These are phyloP conservation scores for Ophiocordyceps unilateralis DNA, from an alignment of 2,329 filamentous ascomycete species.

Conservation along the genomic window DNA sequence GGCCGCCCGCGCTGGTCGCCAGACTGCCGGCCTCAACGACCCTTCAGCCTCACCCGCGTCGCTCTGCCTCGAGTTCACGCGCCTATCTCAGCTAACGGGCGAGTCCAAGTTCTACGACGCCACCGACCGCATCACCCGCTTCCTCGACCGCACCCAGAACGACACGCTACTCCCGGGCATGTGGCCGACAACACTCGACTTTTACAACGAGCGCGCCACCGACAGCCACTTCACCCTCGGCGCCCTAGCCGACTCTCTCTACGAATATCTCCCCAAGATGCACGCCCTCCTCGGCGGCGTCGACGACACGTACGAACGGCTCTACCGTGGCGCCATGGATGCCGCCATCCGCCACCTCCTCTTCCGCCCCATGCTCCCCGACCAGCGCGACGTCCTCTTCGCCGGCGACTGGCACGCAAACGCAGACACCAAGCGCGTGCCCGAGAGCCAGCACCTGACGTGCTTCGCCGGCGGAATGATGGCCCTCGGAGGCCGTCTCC, in stretches of 20 bases:
- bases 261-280: conserved; percentile 46
- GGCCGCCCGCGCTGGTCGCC: conserved; percentile 22
- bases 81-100: conserved; percentile 55
- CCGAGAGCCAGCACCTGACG: conserved; percentile 18
- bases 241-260: conserved; percentile 37
- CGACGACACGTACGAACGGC: conserved; percentile 39
- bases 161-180: conserved; percentile 56
- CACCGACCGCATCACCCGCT: conserved; percentile 53
- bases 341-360: conserved; percentile 44
- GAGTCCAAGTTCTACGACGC: conserved; percentile 64
- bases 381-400: conserved; percentile 41
- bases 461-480: conserved; percentile 59
- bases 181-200: conserved; percentile 54
- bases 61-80: conserved; percentile 57
- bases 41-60: conserved; percentile 39
- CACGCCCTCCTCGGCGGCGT: conserved; percentile 49
- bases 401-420: conserved; percentile 13
- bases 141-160: conserved; percentile 51
- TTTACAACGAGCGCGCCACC: conserved; percentile 33
- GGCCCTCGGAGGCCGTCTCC: conserved; percentile 43
- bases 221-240: conserved; percentile 31
- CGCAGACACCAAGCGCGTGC: conserved; percentile 8
- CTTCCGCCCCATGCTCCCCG: conserved; percentile 50
- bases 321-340: conserved; percentile 51
- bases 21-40: conserved; percentile 32